Conservation (phyloP, 1,284 basidiomycete genomes). For the Ceratobasidium sp. region DNA sequence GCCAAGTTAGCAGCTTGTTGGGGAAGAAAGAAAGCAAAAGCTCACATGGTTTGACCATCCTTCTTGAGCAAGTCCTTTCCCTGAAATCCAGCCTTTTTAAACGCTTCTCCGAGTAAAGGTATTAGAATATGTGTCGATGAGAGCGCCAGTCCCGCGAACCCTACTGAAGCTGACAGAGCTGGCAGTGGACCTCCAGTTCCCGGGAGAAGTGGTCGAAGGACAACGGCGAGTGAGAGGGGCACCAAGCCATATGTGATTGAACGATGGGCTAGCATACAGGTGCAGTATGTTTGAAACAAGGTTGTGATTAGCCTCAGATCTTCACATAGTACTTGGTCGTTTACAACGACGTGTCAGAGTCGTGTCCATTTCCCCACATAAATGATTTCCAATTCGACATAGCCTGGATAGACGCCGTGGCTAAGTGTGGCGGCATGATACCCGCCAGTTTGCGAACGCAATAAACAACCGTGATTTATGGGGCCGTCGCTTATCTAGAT, state of each 20-base stretch:
- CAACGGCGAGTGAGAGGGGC: slow-evolving; percentile 31
- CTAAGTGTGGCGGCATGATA: background rate
- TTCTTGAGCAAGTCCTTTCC: slow-evolving; percentile 87
- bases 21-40: slow-evolving; percentile 50
- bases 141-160: slow-evolving; percentile 85
- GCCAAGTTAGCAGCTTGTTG: slow-evolving; percentile 11
- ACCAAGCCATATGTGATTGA: slow-evolving; percentile 31
- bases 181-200: slow-evolving; percentile 64
- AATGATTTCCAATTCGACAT: slow-evolving; percentile 12
- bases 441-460: background rate
- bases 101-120: slow-evolving; percentile 79
- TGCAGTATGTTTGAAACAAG: background rate
- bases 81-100: slow-evolving; percentile 81
- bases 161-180: slow-evolving; percentile 78
- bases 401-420: slow-evolving; percentile 23
- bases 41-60: slow-evolving; percentile 79
- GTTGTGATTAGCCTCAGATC: slow-evolving; percentile 3
- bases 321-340: slow-evolving; percentile 29
- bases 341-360: slow-evolving; percentile 40
- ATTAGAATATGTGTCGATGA: slow-evolving; percentile 79
- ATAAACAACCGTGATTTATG: no score
- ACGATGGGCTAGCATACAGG: background rate
- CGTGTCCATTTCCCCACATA: slow-evolving; percentile 42
- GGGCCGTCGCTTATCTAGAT: background rate
- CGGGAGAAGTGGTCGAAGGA: slow-evolving; percentile 37